A percentile compares a stretch with the other conserved stretches of the same genome.
Evolutionary conservation across 2,329 filamentous ascomycete species (phyloP).

Genomic region (Pseudogymnoascus sp.): DNA sequence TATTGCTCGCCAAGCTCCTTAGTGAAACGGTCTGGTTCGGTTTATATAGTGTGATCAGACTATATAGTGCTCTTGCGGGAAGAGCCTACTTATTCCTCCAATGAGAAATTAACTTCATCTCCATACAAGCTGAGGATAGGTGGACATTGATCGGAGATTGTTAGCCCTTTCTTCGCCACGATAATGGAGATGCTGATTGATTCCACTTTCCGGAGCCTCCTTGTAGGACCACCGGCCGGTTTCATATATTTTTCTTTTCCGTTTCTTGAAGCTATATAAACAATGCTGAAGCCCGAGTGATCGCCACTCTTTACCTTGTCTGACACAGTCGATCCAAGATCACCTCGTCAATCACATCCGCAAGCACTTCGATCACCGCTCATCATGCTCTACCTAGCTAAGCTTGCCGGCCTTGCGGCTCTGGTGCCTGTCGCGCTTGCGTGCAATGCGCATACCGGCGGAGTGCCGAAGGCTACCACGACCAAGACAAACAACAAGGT

Average conservation of each 20-base stretch:
- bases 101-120: not conserved
- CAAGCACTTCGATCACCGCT: not conserved
- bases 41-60: not conserved
- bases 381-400: conserved; percentile 3
- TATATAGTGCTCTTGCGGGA: not conserved
- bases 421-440: conserved; percentile 26
- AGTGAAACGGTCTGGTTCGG: not conserved
- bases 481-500: conserved; percentile 26
- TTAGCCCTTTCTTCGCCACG: not conserved
- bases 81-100: not conserved
- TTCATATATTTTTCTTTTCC: not conserved
- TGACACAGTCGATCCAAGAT: not conserved
- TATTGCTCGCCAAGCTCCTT: not conserved
- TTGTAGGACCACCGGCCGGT: not conserved
- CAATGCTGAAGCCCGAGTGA: not conserved
- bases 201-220: not conserved
- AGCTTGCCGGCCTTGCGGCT: conserved; percentile 19
- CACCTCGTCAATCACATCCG: not conserved
- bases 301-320: not conserved
- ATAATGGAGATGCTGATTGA: not conserved
- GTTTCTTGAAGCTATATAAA: not conserved
- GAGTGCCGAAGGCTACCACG: conserved; percentile 26
- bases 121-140: not conserved
- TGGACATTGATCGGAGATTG: not conserved
- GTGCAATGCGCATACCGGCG: conserved; percentile 28